Base-by-base conservation (phyloP, 108 stramenopile species). In the Cylindrotheca closterium region DNA sequence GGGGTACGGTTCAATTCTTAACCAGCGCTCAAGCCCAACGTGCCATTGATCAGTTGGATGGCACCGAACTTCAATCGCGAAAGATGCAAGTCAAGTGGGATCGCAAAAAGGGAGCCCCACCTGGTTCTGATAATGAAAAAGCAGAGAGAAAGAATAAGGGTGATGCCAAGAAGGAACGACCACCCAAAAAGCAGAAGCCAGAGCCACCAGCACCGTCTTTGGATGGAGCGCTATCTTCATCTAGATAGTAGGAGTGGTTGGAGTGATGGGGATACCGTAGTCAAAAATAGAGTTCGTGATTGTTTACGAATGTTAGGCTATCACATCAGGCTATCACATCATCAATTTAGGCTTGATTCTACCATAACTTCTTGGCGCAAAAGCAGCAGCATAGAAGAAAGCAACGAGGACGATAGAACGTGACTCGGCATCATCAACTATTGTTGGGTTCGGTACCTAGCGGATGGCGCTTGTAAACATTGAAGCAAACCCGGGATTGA, bases 1-100 rank as follows among this genome's bases (percentile, higher is more conserved):
- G 63, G 58, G 95, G 87, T 24, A 78, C 83, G 22, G 85, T 96
- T 21, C 77, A 86, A 7, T 94, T 82, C 52, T 54, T 65, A 29
- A 30, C 31, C 52, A 54, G 34, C 2, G 23, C 32, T 7, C 26
- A 54, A 30, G 87, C 87, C 17, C 45, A 25, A 29, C 30, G 29
- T 3, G 79, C 79, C 25, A 80, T 77, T 28, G 29, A 27, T n/a
- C 15, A 54, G n/a, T 63, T 77, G 17, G 68, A 68, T 31, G 58
- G 75, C 60, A 8, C 55, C 19, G 60, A 49, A 22, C 57, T 82
- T n/a, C 60, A 83, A 24, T 77, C 73, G 23, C 63, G 73, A 8
- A 47, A 51, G 30, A 68, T 80, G 34, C 72, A 66, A 29, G 84
- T 82, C 22, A 65, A 77, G 19, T 81, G 73, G 67, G 81, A 85